A percentile compares a stretch with the other conserved stretches of the same genome.
These are phyloP conservation scores for Xylariaceae sp. DNA, from an alignment of 2,329 filamentous ascomycete species.

Conservation along the genomic window DNA sequence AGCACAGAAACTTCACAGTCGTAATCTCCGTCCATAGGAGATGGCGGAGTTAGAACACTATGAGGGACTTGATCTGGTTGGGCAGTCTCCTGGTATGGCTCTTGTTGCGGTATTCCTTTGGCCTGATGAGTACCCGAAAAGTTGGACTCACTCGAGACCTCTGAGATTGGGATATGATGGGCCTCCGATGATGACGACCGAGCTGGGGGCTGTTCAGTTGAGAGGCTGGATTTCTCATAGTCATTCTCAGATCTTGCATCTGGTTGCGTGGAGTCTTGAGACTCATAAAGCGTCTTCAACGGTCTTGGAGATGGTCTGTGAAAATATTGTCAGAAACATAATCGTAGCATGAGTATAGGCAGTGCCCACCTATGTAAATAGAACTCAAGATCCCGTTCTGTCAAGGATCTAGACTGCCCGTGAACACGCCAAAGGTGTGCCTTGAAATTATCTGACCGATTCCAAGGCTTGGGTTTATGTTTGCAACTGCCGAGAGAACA, in stretches of 20 bases:
- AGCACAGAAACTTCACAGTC: background rate
- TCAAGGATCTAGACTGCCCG: conserved; percentile 28
- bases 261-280: conserved; percentile 8
- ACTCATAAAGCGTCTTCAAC: background rate
- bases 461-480: conserved; percentile 65
- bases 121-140: background rate
- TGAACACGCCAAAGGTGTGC: conserved; percentile 72
- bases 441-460: conserved; percentile 79
- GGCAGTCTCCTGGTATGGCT: conserved; percentile 1
- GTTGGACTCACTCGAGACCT: background rate
- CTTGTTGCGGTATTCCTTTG: background rate
- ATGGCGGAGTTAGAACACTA: conserved; percentile 1
- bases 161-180: conserved; percentile 1
- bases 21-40: conserved; percentile 1
- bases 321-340: conserved; percentile 16
- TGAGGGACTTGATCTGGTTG: background rate
- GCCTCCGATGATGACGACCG: background rate
- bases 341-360: background rate
- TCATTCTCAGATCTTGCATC: conserved; percentile 7
- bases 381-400: conserved; percentile 37
- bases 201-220: conserved; percentile 11
- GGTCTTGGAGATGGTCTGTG: conserved; percentile 6
- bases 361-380: conserved; percentile 31
- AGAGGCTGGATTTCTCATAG: conserved; percentile 9
- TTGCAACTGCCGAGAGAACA: conserved; percentile 56